These are phyloP conservation scores for Suhomyces panamericanus DNA, from an alignment of 1,139 yeast genomes.

Conservation along the genomic window DNA sequence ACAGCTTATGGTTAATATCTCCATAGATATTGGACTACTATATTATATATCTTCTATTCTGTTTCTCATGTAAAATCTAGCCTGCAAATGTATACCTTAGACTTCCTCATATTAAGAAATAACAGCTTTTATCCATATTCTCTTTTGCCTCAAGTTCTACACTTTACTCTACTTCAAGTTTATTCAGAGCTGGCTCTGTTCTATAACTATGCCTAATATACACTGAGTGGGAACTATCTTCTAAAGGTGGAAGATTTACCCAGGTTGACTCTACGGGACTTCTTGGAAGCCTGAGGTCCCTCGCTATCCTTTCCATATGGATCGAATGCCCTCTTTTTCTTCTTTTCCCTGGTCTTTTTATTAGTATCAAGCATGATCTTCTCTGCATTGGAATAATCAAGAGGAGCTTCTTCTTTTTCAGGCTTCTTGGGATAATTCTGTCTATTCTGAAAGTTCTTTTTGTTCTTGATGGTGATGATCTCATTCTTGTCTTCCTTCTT, in stretches of 20 bases:
- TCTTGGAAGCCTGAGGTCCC: conserved; percentile 56
- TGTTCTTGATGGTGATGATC: conserved; percentile 53
- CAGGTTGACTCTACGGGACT: conserved; percentile 34
- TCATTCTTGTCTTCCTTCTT: conserved; percentile 43
- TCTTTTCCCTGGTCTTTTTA: conserved; percentile 16
- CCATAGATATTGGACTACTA: too few relatives aligned
- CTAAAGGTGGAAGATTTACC: conserved; percentile 55
- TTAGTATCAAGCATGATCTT: conserved; percentile 42
- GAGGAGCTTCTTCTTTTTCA: conserved; percentile 12
- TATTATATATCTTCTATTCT: too few relatives aligned
- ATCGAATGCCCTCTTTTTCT: conserved; percentile 56
- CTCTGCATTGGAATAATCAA: conserved; percentile 53
- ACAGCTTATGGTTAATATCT: too few relatives aligned
- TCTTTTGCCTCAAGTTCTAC: too few relatives aligned
- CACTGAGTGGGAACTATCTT: conserved; percentile 14
- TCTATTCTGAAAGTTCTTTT: conserved; percentile 18
- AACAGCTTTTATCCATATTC: too few relatives aligned
- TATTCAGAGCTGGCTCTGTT: conserved; percentile 3
- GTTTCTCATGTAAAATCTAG: too few relatives aligned
- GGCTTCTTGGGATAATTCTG: conserved; percentile 13
- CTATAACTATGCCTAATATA: conserved; percentile 3
- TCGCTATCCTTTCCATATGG: conserved; percentile 52
- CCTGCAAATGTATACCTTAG: too few relatives aligned
- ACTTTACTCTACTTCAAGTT: too few relatives aligned
- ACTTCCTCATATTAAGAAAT: too few relatives aligned